A percentile compares a stretch with the other conserved stretches of the same genome.
Evolutionary conservation across 2,329 filamentous ascomycete genomes (phyloP).

Genomic region (Colletotrichum sp.): DNA sequence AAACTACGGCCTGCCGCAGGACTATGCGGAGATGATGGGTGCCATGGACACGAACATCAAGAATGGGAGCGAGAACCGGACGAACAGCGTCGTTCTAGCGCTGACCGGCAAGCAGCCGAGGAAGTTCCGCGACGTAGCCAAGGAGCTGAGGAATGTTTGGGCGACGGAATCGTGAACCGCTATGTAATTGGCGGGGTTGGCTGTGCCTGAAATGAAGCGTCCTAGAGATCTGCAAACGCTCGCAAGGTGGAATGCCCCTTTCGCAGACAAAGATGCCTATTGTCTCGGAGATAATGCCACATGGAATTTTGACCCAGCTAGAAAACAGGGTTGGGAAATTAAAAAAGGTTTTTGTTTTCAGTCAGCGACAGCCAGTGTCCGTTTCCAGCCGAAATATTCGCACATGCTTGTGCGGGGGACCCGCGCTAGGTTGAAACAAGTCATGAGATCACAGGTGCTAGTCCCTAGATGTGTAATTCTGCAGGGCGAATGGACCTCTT

Average conservation of each 20-base stretch:
- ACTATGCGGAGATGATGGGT: constrained; percentile 36
- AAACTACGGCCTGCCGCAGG: constrained; percentile 31
- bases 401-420: constrained; percentile 1
- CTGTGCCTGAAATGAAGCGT: background rate
- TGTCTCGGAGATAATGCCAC: background rate
- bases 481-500: background rate
- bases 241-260: background rate
- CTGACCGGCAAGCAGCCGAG: constrained; percentile 38
- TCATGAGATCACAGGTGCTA: constrained; percentile 13
- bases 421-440: constrained; percentile 16
- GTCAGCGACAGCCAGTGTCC: background rate
- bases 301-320: background rate
- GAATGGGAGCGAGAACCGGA: constrained; percentile 37
- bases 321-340: background rate
- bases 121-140: constrained; percentile 5
- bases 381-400: constrained; percentile 9
- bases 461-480: background rate
- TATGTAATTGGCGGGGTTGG: background rate
- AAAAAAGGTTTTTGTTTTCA: background rate
- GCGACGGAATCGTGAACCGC: background rate
- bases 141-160: constrained; percentile 5
- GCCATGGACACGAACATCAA: constrained; percentile 36
- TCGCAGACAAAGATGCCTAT: background rate
- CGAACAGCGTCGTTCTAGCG: constrained; percentile 35
- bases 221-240: background rate